Evolutionary conservation across 139 green algal species (phyloP).

Genomic region (Chlorella sp.): DNA sequence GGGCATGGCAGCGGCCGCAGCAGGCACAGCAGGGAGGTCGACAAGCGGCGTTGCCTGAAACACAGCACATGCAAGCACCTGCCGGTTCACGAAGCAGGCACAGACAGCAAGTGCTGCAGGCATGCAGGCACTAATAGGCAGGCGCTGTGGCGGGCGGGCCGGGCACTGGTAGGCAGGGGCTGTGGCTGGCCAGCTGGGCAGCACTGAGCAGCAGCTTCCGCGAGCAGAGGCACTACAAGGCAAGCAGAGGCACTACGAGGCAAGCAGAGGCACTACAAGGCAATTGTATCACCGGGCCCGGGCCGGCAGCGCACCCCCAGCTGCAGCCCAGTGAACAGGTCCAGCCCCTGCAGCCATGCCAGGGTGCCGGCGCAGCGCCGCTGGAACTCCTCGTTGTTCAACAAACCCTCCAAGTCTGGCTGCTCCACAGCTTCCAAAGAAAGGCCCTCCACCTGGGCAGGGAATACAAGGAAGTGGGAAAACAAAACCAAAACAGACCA

Average conservation of each 20-base stretch:
- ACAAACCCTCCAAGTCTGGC: not conserved
- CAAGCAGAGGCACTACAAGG: too few species aligned
- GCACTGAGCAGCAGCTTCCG: too few species aligned
- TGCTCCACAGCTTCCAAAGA: conserved; percentile 12
- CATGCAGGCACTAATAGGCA: not conserved
- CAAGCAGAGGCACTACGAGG: too few species aligned
- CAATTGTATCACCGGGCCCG: not conserved
- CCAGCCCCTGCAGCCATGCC: conserved; percentile 19
- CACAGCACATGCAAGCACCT: too few species aligned
- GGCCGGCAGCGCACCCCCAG: not conserved
- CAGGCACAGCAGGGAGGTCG: too few species aligned
- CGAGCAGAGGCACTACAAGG: too few species aligned
- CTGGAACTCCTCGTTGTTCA: conserved; percentile 28
- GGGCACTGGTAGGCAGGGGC: not conserved
- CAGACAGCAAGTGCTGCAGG: not conserved
- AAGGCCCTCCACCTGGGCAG: conserved; percentile 7
- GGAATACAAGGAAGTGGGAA: not conserved
- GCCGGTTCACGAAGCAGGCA: too few species aligned
- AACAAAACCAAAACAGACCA: too few species aligned
- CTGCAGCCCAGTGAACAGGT: conserved; percentile 9
- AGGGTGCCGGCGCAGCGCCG: conserved; percentile 6
- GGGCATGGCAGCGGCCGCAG: too few species aligned
- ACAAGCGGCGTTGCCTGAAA: too few species aligned
- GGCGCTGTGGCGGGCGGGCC: too few species aligned
- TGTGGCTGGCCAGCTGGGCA: too few species aligned